Evolutionary conservation across 2,329 filamentous ascomycete species (phyloP), one percentile per base, ranked within the genome.

Genomic region (Aspergillus transmontanensis): DNA sequence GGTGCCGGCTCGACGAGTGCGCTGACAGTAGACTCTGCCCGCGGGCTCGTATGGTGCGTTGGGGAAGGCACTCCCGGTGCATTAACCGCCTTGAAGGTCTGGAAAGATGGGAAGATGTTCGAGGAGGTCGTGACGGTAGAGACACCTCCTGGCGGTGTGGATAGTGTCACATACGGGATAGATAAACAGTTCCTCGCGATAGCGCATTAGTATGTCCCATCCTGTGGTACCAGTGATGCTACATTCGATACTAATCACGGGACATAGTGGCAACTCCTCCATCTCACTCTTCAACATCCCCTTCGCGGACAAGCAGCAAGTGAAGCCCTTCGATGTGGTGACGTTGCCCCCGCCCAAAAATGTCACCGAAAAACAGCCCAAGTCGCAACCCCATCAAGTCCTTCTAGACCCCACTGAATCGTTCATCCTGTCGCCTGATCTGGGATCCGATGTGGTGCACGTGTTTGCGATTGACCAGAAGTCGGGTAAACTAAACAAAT

Each of bases 341-440:
- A 73, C 73, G 46, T 84, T 81, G 72, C 76, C 72, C 12, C 61
- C 79, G 46, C 62, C 71, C 1, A 65, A 69, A 5, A 75, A 77
- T 0, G 81, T 80, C 11, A 48, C 50, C 72, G 79, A 26, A 67
- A 74, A 1, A 66, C 71, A 6, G 84, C 85, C 58, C 87, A 90
- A 82, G 7, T 80, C 88, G 3, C 87, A 89, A 71, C 88, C 88
- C 21, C 89, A 91, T 75, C 79, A 89, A 71, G 83, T 85, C n/a
- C 73, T 90, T 58, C 72, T 89, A 39, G 89, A 92, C 72, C 89
- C 89, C 7, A 89, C 86, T 2, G 85, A 84, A 6, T 71, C 80
- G n/a, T 92, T 85, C 74, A 69, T 91, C 32, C 71, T 91, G 10
- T 83, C 87, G 10, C 88, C 89, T 1, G 90, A 92, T 68, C 81